These are phyloP conservation scores for Solanum pinnatisectum DNA, from an alignment of 257 asterid genomes.

Conservation along the genomic window DNA sequence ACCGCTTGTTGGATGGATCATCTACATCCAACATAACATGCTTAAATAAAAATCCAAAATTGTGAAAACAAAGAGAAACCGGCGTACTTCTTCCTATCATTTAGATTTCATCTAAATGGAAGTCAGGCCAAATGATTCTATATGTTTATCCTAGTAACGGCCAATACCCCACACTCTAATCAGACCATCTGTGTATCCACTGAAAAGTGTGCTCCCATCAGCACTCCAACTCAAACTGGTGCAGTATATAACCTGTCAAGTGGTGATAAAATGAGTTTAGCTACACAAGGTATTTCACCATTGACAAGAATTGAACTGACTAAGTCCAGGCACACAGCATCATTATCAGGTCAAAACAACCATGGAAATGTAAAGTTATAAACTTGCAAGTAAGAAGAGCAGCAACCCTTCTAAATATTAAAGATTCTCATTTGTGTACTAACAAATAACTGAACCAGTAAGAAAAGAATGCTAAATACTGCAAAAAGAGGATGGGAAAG, in stretches of 20 bases:
- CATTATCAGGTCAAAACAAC: not conserved
- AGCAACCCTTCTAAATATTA: not conserved
- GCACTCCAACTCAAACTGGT: constrained; percentile 71
- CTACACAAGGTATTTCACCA: not conserved
- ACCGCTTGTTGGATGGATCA: constrained; percentile 9
- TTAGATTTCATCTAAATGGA: constrained; percentile 1
- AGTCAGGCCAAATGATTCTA: not conserved
- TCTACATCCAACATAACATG: constrained; percentile 1
- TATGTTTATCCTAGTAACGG: constrained; percentile 32
- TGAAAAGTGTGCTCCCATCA: constrained; percentile 74
- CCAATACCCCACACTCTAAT: constrained; percentile 60
- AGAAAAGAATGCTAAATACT: not conserved
- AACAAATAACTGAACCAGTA: not conserved
- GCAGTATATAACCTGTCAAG: constrained; percentile 49
- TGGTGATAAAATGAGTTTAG: not conserved
- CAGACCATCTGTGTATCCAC: constrained; percentile 74
- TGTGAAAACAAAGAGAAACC: not conserved
- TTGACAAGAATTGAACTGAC: not conserved
- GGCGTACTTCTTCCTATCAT: not conserved
- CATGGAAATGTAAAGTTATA: not conserved
- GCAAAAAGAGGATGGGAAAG: not conserved
- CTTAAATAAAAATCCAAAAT: constrained; percentile 15
- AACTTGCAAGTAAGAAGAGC: not conserved
- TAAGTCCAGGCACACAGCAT: not conserved
- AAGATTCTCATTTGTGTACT: not conserved